Evolutionary conservation across 23 red algal species (phyloP).

Genomic region (Agarophyton chilense): DNA sequence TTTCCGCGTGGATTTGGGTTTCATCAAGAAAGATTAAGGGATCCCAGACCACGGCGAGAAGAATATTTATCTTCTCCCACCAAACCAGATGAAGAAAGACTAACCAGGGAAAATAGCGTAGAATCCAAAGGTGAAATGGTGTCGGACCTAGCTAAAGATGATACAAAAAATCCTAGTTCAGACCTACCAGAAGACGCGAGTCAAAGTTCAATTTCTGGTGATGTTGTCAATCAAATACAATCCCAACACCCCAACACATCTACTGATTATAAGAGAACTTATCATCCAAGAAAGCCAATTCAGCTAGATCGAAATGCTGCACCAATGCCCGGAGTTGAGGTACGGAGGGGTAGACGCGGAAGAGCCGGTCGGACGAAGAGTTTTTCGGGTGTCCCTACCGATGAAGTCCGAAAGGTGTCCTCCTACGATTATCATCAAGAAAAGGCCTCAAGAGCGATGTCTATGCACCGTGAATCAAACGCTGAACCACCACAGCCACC

Average conservation of each 20-base stretch:
- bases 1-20: constrained; percentile 17
- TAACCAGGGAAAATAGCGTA: neutral
- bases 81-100: neutral
- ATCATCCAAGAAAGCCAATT: constrained; percentile 13
- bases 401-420: constrained; percentile 2
- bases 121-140: neutral
- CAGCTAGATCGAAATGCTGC: constrained; percentile 39
- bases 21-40: neutral
- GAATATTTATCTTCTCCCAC: neutral
- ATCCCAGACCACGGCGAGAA: neutral
- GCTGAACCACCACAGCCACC: constrained; percentile 28
- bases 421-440: constrained; percentile 21
- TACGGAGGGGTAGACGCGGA: constrained; percentile 1
- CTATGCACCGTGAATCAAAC: constrained; percentile 57
- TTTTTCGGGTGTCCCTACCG: constrained; percentile 9
- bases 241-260: neutral
- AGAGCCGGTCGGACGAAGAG: constrained; percentile 48
- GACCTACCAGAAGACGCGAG: neutral
- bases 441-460: constrained; percentile 37
- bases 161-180: neutral
- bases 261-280: neutral
- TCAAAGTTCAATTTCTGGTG: neutral
- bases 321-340: constrained; percentile 26
- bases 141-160: neutral
- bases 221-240: neutral